These are phyloP conservation scores for Hygrophila difformis DNA, from an alignment of 257 asterid species.

Conservation along the genomic window DNA sequence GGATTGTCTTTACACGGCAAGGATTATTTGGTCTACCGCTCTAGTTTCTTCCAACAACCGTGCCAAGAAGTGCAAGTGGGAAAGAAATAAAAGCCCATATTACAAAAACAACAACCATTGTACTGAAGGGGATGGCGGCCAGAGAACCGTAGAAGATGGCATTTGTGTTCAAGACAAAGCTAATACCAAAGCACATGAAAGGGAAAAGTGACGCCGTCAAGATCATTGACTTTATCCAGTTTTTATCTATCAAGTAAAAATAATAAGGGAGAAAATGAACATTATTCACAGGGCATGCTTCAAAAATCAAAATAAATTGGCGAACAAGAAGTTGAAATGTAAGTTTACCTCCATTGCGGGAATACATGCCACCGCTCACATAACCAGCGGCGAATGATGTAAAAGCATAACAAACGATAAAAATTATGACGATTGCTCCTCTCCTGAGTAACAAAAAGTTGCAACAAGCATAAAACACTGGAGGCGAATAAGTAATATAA, in stretches of 20 bases:
- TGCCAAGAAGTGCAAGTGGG: constrained; percentile 10
- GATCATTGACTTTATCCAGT: constrained; percentile 9
- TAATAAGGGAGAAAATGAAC: no score
- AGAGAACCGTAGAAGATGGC: constrained; percentile 8
- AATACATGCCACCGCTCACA: no score
- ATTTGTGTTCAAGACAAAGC: constrained; percentile 7
- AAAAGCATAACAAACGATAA: no score
- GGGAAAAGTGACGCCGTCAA: constrained; percentile 9
- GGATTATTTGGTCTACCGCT: constrained; percentile 11
- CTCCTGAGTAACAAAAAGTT: no score
- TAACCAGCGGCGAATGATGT: no score
- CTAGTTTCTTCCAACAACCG: constrained; percentile 11
- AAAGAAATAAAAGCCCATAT: constrained; percentile 12
- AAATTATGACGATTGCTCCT: no score
- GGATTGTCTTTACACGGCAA: constrained; percentile 9
- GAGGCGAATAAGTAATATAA: no score
- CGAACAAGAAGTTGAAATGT: no score
- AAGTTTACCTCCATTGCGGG: no score
- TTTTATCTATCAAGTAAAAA: constrained; percentile 3
- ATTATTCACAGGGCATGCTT: no score
- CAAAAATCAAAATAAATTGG: no score
- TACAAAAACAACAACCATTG: constrained; percentile 9
- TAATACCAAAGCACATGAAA: constrained; percentile 9
- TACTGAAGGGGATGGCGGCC: constrained; percentile 6
- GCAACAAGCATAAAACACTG: no score